Base-by-base conservation (phyloP, 495 filamentous ascomycete genomes). In the Penicillium daleae region DNA sequence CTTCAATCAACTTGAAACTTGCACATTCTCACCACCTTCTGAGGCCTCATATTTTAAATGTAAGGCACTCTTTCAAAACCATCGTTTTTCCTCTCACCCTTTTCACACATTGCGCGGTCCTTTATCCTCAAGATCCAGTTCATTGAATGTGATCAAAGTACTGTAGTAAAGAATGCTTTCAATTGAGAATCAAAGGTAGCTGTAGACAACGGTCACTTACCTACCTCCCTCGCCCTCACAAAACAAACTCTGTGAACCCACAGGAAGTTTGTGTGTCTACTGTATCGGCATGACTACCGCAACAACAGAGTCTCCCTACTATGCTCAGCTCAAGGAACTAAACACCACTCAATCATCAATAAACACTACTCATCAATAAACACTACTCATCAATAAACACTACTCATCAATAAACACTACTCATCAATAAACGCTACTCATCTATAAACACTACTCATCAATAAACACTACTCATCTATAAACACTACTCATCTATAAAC, bases 151-250 rank as follows among this genome's bases (percentile, higher is more conserved):
- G 15, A 50, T 50, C 46, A 17, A 9, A 50, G 26, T 22, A 7
- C 26, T 17, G 46, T 26, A 50, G 46, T 50, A 50, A 29, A 3
- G 46, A 26, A 24, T 50, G 7, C 46, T 50, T 27, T 1, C 22
- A 50, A 50, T 50, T 50, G 15, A 50, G 46, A 50, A 50, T 50
- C 15, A 50, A 50, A 21, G 46, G 46, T 27, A 42, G 39, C 37
- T 6, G 13, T 40, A 6, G 46, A 26, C 21, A 49, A 22, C 21
- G 26, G 15, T 49, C 46, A 21, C 1, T 49, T 10, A 8, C 21
- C 46, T n/a, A n/a, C n/a, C n/a, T n/a, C n/a, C n/a, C n/a, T n/a
- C n/a, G n/a, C n/a, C n/a, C 26, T 49, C 21, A 49, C 21, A n/a
- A 49, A 49, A 49, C 17, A 9, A 49, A 49, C 12, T 4, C 6